Evolutionary conservation across 306 rosid species (phyloP).

Genomic region (Vicia villosa): DNA sequence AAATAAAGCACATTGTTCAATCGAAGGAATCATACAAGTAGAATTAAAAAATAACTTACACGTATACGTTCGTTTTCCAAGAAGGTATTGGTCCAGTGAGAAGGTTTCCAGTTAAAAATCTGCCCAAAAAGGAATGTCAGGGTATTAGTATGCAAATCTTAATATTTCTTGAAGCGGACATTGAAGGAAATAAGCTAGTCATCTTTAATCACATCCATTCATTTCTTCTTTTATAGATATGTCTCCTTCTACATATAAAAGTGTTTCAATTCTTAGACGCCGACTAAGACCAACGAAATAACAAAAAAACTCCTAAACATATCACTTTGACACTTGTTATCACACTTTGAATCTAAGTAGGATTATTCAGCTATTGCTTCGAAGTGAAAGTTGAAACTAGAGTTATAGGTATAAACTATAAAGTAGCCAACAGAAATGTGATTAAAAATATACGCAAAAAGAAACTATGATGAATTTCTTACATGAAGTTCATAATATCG

Average conservation of each 20-base stretch:
- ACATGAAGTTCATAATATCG: too few relatives aligned
- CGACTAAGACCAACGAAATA: neutral
- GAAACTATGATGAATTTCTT: too few relatives aligned
- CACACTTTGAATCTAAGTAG: too few relatives aligned
- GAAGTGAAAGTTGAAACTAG: too few relatives aligned
- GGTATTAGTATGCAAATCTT: too few relatives aligned
- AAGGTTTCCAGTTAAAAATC: too few relatives aligned
- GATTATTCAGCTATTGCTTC: too few relatives aligned
- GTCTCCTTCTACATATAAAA: slow-evolving; percentile 3
- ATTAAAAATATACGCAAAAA: too few relatives aligned
- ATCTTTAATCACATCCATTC: neutral
- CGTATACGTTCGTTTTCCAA: neutral
- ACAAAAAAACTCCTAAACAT: neutral
- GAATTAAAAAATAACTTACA: slow-evolving; percentile 1
- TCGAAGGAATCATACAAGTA: neutral
- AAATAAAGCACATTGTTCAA: neutral
- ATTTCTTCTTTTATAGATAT: neutral
- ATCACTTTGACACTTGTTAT: neutral
- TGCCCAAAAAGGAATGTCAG: too few relatives aligned
- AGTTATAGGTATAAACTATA: too few relatives aligned
- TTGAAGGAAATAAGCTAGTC: neutral
- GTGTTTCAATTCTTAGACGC: neutral
- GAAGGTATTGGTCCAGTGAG: too few relatives aligned
- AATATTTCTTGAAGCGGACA: neutral
- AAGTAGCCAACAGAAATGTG: too few relatives aligned